These are phyloP conservation scores for Cadophora sp. DNA, from an alignment of 2,329 filamentous ascomycete genomes.

Conservation along the genomic window DNA sequence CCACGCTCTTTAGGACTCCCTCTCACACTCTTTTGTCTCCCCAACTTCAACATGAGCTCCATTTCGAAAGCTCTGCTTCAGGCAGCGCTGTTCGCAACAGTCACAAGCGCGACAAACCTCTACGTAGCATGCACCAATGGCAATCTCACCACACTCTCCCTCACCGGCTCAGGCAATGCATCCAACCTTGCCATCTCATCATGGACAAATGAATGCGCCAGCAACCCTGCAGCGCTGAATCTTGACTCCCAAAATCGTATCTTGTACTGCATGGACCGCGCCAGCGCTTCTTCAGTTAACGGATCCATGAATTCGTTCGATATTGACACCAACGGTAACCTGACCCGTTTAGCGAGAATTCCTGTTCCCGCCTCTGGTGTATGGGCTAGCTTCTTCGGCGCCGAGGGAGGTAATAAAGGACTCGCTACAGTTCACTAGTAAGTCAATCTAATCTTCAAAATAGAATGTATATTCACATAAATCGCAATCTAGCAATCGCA, in stretches of 20 bases:
- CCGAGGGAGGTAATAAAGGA: conserved; percentile 17
- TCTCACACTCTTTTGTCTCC: background rate
- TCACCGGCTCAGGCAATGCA: conserved; percentile 2
- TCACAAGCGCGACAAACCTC: conserved; percentile 5
- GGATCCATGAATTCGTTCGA: conserved; percentile 30
- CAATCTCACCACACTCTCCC: conserved; percentile 27
- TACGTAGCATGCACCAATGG: conserved; percentile 16
- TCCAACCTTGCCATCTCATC: conserved; percentile 23
- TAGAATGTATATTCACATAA: background rate
- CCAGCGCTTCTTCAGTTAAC: conserved; percentile 11
- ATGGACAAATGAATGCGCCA: conserved; percentile 14
- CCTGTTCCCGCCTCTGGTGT: conserved; percentile 23
- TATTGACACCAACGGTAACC: conserved; percentile 18
- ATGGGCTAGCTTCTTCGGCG: conserved; percentile 20
- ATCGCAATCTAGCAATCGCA: conserved; percentile 24
- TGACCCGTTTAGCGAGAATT: conserved; percentile 20
- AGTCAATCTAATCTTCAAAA: background rate
- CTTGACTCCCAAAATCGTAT: conserved; percentile 25
- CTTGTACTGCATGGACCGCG: conserved; percentile 32
- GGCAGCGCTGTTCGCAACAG: background rate
- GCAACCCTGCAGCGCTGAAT: conserved; percentile 26
- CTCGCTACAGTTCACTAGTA: conserved; percentile 28
- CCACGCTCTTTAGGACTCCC: background rate
- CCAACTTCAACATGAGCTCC: conserved; percentile 6
- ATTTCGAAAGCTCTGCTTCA: background rate